phyloP scores from a whole-genome alignment of 2,329 filamentous ascomycete species.

The Curvularia lunata region DNA sequence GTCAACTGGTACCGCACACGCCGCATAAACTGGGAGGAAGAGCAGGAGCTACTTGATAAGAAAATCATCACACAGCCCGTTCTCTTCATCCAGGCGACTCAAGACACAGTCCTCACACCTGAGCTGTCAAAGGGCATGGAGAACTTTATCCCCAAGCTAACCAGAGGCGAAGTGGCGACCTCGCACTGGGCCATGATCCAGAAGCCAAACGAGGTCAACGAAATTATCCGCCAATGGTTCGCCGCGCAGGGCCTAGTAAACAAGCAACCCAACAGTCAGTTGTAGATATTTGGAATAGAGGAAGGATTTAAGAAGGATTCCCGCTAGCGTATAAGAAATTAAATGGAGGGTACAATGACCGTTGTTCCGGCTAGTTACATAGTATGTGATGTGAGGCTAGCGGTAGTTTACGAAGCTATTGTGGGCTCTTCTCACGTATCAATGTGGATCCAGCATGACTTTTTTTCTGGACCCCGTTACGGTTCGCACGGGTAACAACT shows the following conservation, averaged over 20 bases:
- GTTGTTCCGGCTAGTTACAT: background rate
- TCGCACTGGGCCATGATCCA: slow-evolving; percentile 86
- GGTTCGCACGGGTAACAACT: background rate
- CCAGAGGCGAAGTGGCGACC: slow-evolving; percentile 68
- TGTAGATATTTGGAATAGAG: slow-evolving; percentile 43
- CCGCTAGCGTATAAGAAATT: background rate
- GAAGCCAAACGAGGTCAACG: slow-evolving; percentile 73
- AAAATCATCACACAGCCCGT: slow-evolving; percentile 56
- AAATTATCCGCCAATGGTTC: slow-evolving; percentile 71
- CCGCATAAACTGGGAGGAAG: slow-evolving; percentile 77
- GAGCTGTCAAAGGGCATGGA: slow-evolving; percentile 76
- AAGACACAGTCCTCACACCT: slow-evolving; percentile 75
- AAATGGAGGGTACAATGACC: background rate
- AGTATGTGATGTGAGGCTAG: background rate
- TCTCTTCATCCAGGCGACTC: slow-evolving; percentile 75
- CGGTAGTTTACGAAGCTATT: background rate
- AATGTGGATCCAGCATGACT: background rate
- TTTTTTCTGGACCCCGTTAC: background rate
- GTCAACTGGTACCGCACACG: slow-evolving; percentile 87
- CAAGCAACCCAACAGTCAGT: slow-evolving; percentile 46
- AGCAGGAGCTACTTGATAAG: slow-evolving; percentile 54
- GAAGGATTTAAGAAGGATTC: background rate
- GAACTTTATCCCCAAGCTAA: slow-evolving; percentile 68
- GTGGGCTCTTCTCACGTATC: background rate
- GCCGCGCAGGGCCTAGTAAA: slow-evolving; percentile 58